Evolutionary conservation across 75 land plant genomes (phyloP).

Genomic region (Adiantum capillusveneris): DNA sequence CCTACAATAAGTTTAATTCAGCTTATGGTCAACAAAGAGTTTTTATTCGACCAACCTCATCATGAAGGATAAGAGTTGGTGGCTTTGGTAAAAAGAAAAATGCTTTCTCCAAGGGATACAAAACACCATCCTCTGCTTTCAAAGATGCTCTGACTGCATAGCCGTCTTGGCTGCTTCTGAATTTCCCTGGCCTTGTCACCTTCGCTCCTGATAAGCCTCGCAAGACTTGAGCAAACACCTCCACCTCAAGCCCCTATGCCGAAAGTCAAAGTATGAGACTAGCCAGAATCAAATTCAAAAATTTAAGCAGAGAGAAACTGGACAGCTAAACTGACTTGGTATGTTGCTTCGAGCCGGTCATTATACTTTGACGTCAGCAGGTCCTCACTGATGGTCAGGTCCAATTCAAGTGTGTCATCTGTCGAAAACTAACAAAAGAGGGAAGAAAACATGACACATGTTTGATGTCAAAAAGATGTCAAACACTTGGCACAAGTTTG

Average conservation of each 20-base stretch:
- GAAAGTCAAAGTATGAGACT: too few species aligned
- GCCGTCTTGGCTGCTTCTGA: constrained; percentile 84
- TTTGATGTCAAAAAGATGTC: too few species aligned
- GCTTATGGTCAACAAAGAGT: too few species aligned
- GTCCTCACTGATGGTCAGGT: constrained; percentile 65
- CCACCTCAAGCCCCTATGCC: constrained; percentile 64
- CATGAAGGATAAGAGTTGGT: constrained; percentile 85
- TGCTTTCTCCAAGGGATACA: constrained; percentile 86
- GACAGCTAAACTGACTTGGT: constrained; percentile 48
- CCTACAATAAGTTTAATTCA: too few species aligned
- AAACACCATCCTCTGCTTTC: constrained; percentile 88
- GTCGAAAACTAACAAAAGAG: constrained; percentile 61
- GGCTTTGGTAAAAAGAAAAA: constrained; percentile 92
- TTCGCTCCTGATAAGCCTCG: constrained; percentile 79
- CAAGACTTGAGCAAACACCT: constrained; percentile 60
- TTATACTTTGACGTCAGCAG: constrained; percentile 75
- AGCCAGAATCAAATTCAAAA: too few species aligned
- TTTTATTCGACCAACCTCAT: constrained; percentile 45
- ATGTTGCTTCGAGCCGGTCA: constrained; percentile 60
- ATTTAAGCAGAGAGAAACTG: neutral
- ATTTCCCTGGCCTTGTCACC: constrained; percentile 77
- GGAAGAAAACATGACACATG: neutral
- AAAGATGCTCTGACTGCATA: constrained; percentile 89
- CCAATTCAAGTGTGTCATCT: constrained; percentile 56
- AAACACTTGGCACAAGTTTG: too few species aligned